A percentile compares a stretch with the other conserved stretches of the same genome.
phyloP scores from a whole-genome alignment of 2,329 filamentous ascomycete species.

The Scopulariopsis brevicaulis region DNA sequence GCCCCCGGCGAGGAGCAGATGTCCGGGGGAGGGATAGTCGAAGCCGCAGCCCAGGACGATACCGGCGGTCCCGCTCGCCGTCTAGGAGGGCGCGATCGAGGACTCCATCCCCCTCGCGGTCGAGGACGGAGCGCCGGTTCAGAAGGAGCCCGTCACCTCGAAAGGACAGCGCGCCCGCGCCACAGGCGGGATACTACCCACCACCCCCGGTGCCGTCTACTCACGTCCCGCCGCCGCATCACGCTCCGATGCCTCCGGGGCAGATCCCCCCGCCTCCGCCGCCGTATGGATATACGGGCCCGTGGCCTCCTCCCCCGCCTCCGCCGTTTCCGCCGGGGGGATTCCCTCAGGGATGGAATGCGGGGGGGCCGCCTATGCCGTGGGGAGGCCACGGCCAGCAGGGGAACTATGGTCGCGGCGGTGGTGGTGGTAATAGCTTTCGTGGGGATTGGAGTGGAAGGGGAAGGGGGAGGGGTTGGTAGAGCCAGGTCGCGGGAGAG shows the following conservation, averaged over 20 bases:
- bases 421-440: not conserved
- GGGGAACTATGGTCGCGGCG: not conserved
- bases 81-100: not conserved
- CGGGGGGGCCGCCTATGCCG: slow-evolving; percentile 5
- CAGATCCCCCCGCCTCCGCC: slow-evolving; percentile 22
- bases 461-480: slow-evolving; percentile 8
- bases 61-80: slow-evolving; percentile 6
- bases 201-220: slow-evolving; percentile 2
- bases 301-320: slow-evolving; percentile 27
- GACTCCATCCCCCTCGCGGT: not conserved
- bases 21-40: not conserved
- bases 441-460: slow-evolving; percentile 4
- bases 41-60: slow-evolving; percentile 11
- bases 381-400: not conserved
- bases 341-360: slow-evolving; percentile 14
- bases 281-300: slow-evolving; percentile 22
- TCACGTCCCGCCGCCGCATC: slow-evolving; percentile 6
- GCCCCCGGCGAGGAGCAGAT: not conserved
- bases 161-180: slow-evolving; percentile 4
- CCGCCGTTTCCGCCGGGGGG: slow-evolving; percentile 11
- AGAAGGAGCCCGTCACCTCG: not conserved
- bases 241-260: slow-evolving; percentile 3
- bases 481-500: slow-evolving; percentile 5
- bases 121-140: not conserved
- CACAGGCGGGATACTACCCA: slow-evolving; percentile 5